These are phyloP conservation scores for Hanseniaspora lindneri DNA, from an alignment of 805 yeast species.

Conservation along the genomic window DNA sequence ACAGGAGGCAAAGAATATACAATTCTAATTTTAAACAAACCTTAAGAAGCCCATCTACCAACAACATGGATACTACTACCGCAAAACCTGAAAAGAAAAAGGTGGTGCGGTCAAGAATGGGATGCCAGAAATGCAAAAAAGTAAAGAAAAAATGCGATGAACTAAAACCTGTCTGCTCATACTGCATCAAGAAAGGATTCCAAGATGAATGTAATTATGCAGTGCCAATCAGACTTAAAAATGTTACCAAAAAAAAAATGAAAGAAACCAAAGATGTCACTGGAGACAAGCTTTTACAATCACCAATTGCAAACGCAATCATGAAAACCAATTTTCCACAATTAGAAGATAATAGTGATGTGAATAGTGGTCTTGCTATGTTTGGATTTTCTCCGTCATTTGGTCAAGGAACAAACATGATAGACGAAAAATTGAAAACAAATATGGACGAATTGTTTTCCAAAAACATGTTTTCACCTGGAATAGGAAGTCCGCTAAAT, in stretches of 20 bases:
- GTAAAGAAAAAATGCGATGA: slow-evolving; percentile 8
- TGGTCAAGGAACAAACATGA: too few species aligned
- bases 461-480: not conserved
- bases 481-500: not conserved
- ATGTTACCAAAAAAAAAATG: not conserved
- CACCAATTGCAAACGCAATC: too few species aligned
- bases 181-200: slow-evolving; percentile 1
- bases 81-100: slow-evolving; percentile 60
- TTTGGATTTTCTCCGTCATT: not conserved
- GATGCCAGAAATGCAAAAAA: slow-evolving; percentile 8
- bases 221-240: not conserved
- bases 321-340: too few species aligned
- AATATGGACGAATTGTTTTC: not conserved
- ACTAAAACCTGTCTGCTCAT: slow-evolving; percentile 3
- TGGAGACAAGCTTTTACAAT: too few species aligned
- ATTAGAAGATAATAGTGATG: too few species aligned
- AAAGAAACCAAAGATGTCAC: not conserved
- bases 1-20: too few species aligned
- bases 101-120: slow-evolving; percentile 37
- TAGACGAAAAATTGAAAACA: not conserved
- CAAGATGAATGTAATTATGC: not conserved
- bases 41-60: too few species aligned
- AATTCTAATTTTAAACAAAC: too few species aligned
- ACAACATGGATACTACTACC: too few species aligned
- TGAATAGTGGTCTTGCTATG: not conserved